These are phyloP conservation scores for Oenanthe sinensis DNA, from an alignment of 129 eudicot genomes.

Conservation along the genomic window DNA sequence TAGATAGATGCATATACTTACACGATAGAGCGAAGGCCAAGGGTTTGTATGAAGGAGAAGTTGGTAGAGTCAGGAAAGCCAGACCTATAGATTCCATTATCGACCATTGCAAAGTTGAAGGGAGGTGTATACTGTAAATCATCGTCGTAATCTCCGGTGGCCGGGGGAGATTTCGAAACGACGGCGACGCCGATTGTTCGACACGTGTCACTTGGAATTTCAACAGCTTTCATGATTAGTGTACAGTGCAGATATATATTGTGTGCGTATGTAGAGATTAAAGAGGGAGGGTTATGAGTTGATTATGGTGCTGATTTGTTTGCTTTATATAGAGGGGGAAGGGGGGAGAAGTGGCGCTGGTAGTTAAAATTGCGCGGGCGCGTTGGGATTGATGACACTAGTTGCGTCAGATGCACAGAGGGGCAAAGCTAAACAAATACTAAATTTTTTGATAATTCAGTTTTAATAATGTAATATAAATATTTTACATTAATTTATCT, in stretches of 20 bases:
- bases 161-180: conserved; percentile 16
- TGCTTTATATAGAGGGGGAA: not conserved
- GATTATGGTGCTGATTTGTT: not conserved
- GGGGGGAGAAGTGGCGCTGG: conserved; percentile 6
- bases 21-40: conserved; percentile 80
- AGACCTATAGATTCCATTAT: conserved; percentile 73
- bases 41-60: conserved; percentile 66
- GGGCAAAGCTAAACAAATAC: not conserved
- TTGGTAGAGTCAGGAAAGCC: conserved; percentile 72
- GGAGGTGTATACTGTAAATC: conserved; percentile 62
- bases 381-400: not conserved
- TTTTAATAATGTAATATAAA: no score
- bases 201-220: conserved; percentile 24
- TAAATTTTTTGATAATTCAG: no score
- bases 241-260: no score
- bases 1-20: conserved; percentile 19
- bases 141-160: conserved; percentile 10
- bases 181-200: conserved; percentile 30
- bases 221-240: conserved; percentile 22
- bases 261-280: not conserved
- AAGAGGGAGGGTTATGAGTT: not conserved
- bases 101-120: conserved; percentile 80
- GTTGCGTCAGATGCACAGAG: not conserved
- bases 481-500: no score
- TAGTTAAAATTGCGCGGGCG: conserved; percentile 21